These are phyloP conservation scores for Salvia splendens DNA, from an alignment of 257 asterid species.

Conservation along the genomic window DNA sequence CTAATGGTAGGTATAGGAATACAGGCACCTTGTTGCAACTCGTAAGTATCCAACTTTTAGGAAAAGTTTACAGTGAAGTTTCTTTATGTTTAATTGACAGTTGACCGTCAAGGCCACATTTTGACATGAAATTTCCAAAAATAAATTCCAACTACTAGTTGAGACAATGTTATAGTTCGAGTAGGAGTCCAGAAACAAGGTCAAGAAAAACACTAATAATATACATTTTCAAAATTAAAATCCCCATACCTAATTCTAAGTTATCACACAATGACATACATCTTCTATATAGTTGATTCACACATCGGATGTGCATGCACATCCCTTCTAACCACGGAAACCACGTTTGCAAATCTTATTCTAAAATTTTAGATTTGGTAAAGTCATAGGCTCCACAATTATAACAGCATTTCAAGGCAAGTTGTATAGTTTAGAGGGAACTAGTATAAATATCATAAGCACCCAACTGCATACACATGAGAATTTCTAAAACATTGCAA, in stretches of 20 bases:
- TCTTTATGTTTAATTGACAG: too few species aligned
- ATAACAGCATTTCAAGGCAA: background rate
- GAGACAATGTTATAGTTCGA: background rate
- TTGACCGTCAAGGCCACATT: background rate
- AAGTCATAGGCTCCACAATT: background rate
- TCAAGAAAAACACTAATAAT: background rate
- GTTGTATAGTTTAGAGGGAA: conserved; percentile 13
- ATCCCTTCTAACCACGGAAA: background rate
- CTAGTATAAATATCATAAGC: background rate
- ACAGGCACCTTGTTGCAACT: background rate
- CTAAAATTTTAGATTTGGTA: background rate
- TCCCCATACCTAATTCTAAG: background rate
- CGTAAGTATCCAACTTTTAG: too few species aligned
- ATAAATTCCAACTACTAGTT: background rate
- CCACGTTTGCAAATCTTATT: background rate
- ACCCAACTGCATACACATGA: background rate
- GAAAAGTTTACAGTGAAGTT: background rate
- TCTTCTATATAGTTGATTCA: background rate
- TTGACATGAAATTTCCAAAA: conserved; percentile 1
- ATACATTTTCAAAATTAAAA: background rate
- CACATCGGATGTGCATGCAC: background rate
- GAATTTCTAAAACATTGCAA: background rate
- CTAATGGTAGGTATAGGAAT: background rate
- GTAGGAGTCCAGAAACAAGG: background rate
- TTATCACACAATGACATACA: background rate